These are phyloP conservation scores for Aspergillus carlsbadensis DNA, from an alignment of 495 filamentous ascomycete species.

Conservation along the genomic window DNA sequence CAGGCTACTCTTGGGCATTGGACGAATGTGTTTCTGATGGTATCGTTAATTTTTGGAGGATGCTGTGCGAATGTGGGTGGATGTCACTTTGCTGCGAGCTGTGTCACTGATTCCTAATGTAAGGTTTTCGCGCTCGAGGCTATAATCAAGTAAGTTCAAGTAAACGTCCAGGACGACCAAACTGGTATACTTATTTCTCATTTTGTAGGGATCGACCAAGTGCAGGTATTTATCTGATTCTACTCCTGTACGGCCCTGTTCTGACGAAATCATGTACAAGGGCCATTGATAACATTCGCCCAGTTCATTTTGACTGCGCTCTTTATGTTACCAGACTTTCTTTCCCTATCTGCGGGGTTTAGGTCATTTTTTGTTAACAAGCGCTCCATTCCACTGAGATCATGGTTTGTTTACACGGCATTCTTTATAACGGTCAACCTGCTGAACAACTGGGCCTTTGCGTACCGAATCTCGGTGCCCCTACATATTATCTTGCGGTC, in stretches of 20 bases:
- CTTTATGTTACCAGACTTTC: conserved; percentile 64
- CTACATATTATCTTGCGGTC: conserved; percentile 96
- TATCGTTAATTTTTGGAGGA: conserved; percentile 91
- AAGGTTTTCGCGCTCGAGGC: conserved; percentile 93
- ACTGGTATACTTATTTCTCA: conserved; percentile 49
- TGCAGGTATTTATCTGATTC: conserved; percentile 28
- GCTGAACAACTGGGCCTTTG: conserved; percentile 96
- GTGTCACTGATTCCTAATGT: conserved; percentile 20
- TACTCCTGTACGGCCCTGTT: neutral
- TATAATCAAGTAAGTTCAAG: conserved; percentile 76
- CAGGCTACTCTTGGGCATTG: conserved; percentile 62
- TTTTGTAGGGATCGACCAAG: conserved; percentile 34
- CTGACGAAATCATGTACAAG: conserved; percentile 36
- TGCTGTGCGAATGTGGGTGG: conserved; percentile 91
- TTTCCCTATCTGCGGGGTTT: conserved; percentile 63
- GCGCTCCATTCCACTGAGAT: conserved; percentile 77
- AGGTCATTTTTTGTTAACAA: conserved; percentile 67
- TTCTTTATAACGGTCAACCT: conserved; percentile 91
- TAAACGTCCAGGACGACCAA: conserved; percentile 23
- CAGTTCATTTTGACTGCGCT: conserved; percentile 86
- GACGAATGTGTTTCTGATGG: conserved; percentile 67
- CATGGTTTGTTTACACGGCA: conserved; percentile 85
- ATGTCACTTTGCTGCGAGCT: conserved; percentile 10
- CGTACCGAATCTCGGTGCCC: conserved; percentile 93
- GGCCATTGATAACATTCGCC: conserved; percentile 87